A percentile compares a stretch with the other conserved stretches of the same genome.
These are phyloP conservation scores for Phragmites australis DNA, from an alignment of 176 grass and related monocot species.

Conservation along the genomic window DNA sequence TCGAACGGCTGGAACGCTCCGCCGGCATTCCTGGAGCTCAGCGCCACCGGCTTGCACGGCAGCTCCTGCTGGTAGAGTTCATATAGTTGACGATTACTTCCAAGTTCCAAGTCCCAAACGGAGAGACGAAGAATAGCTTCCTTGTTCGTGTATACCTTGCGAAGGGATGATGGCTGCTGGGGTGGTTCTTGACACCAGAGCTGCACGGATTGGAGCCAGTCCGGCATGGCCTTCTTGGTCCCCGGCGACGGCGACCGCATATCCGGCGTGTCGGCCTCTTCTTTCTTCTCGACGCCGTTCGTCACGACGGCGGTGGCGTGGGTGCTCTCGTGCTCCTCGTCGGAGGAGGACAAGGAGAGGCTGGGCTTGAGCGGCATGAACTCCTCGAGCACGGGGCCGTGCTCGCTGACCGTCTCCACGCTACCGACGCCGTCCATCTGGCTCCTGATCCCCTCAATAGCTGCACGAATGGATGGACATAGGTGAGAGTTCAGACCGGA, in stretches of 20 bases:
- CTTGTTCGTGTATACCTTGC: conserved; percentile 33
- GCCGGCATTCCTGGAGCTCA: conserved; percentile 40
- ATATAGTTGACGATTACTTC: background rate
- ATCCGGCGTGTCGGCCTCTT: background rate
- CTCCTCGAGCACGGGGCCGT: conserved; percentile 81
- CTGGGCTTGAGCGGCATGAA: conserved; percentile 91
- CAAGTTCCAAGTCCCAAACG: no score
- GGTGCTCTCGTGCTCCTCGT: conserved; percentile 45
- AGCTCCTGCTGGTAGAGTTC: conserved; percentile 37
- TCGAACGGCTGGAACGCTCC: conserved; percentile 89
- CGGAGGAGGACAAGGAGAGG: conserved; percentile 50
- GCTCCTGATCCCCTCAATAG: conserved; percentile 62
- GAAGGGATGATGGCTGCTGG: conserved; percentile 14
- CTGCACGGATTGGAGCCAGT: conserved; percentile 86
- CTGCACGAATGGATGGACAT: conserved; percentile 5
- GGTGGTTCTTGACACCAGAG: conserved; percentile 60
- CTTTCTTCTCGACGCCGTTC: background rate
- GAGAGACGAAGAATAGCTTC: no score
- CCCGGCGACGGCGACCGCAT: background rate
- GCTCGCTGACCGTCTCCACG: conserved; percentile 53
- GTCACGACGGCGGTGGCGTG: conserved; percentile 1
- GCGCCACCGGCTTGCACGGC: conserved; percentile 64
- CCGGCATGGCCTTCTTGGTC: conserved; percentile 39
- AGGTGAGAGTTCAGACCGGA: background rate
- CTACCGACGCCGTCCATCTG: conserved; percentile 55